Evolutionary conservation across 2,329 filamentous ascomycete genomes (phyloP), one percentile per base, ranked within the genome.

Genomic region (Botryosphaeria dothidea): DNA sequence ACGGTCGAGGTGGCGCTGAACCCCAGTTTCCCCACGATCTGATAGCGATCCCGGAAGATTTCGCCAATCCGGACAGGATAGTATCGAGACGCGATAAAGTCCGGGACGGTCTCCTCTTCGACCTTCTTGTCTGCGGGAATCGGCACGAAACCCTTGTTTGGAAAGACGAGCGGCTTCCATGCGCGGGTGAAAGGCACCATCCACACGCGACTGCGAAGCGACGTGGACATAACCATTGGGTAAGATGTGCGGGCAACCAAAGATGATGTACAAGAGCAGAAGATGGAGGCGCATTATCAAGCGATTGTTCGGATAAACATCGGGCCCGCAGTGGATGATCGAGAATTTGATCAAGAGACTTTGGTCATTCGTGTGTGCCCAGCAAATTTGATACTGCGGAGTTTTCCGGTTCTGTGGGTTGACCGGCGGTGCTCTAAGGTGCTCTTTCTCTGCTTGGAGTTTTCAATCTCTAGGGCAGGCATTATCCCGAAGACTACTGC

Each of bases 1-100:
- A 72, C 71, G 17, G 71, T 74, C 3, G 72, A 73, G 64, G 67
- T 66, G 46, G 63, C 56, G 51, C 72, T 71, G 56, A 69, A 74
- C 13, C 71, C 72, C 3, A 74, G 68, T 66, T 74, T 73, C 45
- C 67, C 69, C 6, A 74, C 52, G 51, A 74, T 49, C 48, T 71
- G 71, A 57, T 68, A 74, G 65, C 68, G 69, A 43, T 66, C 65
- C 57, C 69, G 62, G 34, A 72, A 65, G 54, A 72, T 45, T 43
- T 73, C 67, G 48, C 71, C 72, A 60, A 70, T 38, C 51, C 65
- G 67, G 52, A 65, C 69, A 45, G 72, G 72, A 67, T 71, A 72
- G 66, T 69, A 69, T 51, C 65, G 65, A 29, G 65, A 67, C 19
- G 66, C 67, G 68, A 71, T 58, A 38, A 69, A 70, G 17, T 41